Percentiles rank a stretch among this genome's conserved stretches.
phyloP scores from a whole-genome alignment of 805 yeast genomes.

The Suhomyces tanzawaensis region DNA sequence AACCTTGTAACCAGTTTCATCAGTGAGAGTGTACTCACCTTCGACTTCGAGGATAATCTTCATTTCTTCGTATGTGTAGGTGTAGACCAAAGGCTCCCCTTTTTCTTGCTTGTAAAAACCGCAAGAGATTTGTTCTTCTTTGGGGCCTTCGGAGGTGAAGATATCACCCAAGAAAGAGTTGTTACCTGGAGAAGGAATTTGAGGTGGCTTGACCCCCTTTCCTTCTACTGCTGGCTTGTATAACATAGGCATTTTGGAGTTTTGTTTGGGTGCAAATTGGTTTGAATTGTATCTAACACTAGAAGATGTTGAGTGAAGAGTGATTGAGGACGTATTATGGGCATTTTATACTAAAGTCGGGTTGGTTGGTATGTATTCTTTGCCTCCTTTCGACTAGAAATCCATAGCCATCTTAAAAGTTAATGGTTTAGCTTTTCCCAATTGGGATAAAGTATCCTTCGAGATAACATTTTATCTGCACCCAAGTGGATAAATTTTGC shows the following conservation, averaged over 20 bases:
- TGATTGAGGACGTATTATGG: too few species aligned
- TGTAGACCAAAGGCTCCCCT: conserved; percentile 68
- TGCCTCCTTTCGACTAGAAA: too few species aligned
- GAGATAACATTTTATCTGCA: background rate
- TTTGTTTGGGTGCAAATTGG: background rate
- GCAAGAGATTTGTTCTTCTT: conserved; percentile 57
- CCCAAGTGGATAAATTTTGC: background rate
- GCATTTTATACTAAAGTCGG: too few species aligned
- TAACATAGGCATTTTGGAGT: conserved; percentile 49
- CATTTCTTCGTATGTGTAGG: conserved; percentile 57
- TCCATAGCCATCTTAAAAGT: too few species aligned
- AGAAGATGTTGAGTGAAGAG: too few species aligned
- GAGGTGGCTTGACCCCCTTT: conserved; percentile 53
- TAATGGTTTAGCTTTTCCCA: conserved; percentile 1
- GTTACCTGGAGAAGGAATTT: conserved; percentile 61
- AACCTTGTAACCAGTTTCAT: conserved; percentile 60
- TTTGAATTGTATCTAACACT: background rate
- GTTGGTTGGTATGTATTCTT: too few species aligned
- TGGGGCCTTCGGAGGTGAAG: conserved; percentile 58
- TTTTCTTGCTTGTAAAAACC: conserved; percentile 70
- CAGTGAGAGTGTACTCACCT: conserved; percentile 61
- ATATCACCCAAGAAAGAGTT: conserved; percentile 69
- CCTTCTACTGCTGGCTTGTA: conserved; percentile 54
- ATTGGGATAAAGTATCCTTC: conserved; percentile 6
- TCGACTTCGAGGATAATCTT: conserved; percentile 66